Base-by-base conservation (phyloP, 1,139 yeast genomes). In the Candida sanyaensis region DNA sequence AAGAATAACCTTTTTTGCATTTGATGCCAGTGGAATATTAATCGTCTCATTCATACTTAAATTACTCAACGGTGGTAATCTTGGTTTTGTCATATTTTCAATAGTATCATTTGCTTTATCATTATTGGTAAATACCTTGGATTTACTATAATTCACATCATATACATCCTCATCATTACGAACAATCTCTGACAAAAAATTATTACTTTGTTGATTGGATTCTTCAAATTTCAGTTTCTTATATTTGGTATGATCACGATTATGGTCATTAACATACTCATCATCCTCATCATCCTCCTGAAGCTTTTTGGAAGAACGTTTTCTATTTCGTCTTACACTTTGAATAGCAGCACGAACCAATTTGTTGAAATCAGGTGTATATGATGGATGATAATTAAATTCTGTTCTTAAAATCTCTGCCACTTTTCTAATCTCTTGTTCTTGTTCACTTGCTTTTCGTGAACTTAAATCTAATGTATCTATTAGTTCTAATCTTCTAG, bases 271-370 rank as follows among this genome's bases (percentile, higher is more conserved):
- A 31, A 24, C 11, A 6, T 17, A 44, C 9, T 41, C 29, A 26
- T 32, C 37, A 10, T 46, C 44, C 24, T 29, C 17, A 31, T 30
- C 17, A 9, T 34, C 37, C 17, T 38, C 44, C 11, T 50, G 17
- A 34, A 57, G 52, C 41, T 60, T 62, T 50, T 73, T 70, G 31
- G 72, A 64, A 13, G 74, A 67, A 47, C 81, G 53, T 51, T 76
- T 76, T 23, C 81, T 57, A 54, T 76, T 76, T 44, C 81, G 58
- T 42, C 81, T 55, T 2, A 73, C 81, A 52, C 78, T 73, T 53
- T 93, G 99, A 27, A 93, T 86, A 0, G 97, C 98, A 2, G 97
- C 96, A 31, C 97, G 73, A 0, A 93, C 97, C 40, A 93, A 77
- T 63, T 86, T 87, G 64, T 91, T 96, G 63, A 93, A 92, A 56